Conservation (phyloP, 345 rosid species). For the Moricandia moricandioides region DNA sequence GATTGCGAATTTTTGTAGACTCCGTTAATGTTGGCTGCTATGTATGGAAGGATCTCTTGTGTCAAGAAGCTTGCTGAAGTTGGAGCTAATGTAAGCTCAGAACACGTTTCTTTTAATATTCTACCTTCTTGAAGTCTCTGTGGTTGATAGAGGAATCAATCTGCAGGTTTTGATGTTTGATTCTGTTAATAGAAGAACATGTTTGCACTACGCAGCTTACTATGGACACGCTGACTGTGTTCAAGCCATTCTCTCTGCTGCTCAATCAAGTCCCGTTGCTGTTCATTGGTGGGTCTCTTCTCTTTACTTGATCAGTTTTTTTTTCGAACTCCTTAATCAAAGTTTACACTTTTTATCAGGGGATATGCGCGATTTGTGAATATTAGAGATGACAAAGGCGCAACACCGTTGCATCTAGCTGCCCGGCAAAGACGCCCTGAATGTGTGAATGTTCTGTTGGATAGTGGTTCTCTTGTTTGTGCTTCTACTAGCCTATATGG, state of each 20-base stretch:
- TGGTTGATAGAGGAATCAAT: background rate
- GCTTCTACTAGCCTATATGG: slow-evolving; percentile 90
- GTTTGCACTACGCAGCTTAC: slow-evolving; percentile 94
- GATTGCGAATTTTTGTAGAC: slow-evolving; percentile 43
- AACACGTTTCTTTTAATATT: background rate
- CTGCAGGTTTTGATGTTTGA: slow-evolving; percentile 89
- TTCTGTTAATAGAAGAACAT: slow-evolving; percentile 79
- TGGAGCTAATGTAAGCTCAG: slow-evolving; percentile 85
- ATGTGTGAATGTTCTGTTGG: slow-evolving; percentile 79
- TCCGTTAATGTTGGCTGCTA: slow-evolving; percentile 97
- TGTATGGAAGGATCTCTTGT: slow-evolving; percentile 84
- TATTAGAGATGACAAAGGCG: slow-evolving; percentile 85
- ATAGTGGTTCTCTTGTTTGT: slow-evolving; percentile 90
- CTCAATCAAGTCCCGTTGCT: slow-evolving; percentile 76
- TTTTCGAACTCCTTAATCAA: too few species aligned
- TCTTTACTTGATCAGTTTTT: background rate
- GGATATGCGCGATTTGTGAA: slow-evolving; percentile 93
- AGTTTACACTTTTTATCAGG: slow-evolving; percentile 39
- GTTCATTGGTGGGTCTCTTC: slow-evolving; percentile 59
- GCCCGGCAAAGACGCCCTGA: slow-evolving; percentile 84
- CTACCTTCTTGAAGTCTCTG: too few species aligned
- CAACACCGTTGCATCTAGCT: slow-evolving; percentile 87
- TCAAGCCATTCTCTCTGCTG: slow-evolving; percentile 68
- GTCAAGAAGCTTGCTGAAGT: slow-evolving; percentile 81
- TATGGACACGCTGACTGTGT: slow-evolving; percentile 85